These are phyloP conservation scores for Zygoascus biomembranicola DNA, from an alignment of 805 yeast species.

Conservation along the genomic window DNA sequence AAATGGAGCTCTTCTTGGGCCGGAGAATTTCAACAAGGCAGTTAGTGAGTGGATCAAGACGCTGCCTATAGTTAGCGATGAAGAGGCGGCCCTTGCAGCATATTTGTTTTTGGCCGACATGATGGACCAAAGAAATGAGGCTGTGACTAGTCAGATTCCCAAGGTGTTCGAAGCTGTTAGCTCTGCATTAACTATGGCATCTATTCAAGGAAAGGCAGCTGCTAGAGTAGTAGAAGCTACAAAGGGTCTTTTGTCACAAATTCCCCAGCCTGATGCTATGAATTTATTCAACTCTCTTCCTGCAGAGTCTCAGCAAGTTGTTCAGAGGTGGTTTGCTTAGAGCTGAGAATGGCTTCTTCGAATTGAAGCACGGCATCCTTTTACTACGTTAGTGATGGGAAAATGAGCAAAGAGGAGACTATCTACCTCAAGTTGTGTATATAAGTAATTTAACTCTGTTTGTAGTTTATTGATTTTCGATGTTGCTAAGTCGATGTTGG, in stretches of 20 bases:
- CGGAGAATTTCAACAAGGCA: conserved; percentile 45
- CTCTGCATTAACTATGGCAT: conserved; percentile 61
- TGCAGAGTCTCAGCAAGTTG: conserved; percentile 49
- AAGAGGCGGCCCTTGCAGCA: conserved; percentile 79
- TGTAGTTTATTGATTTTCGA: not conserved
- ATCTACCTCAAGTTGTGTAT: conserved; percentile 2
- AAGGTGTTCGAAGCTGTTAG: conserved; percentile 60
- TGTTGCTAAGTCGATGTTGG: not conserved
- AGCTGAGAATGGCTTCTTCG: not conserved
- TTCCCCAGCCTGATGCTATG: conserved; percentile 67
- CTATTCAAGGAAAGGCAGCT: conserved; percentile 67
- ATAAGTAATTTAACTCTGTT: conserved; percentile 1
- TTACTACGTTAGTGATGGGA: not conserved
- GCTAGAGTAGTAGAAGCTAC: conserved; percentile 53
- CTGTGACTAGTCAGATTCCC: conserved; percentile 46
- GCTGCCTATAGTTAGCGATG: conserved; percentile 76
- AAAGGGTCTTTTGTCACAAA: conserved; percentile 50
- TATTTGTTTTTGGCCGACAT: conserved; percentile 68
- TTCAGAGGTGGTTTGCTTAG: conserved; percentile 46
- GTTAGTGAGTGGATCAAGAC: conserved; percentile 71
- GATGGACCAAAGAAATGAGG: conserved; percentile 58
- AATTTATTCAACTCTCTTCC: conserved; percentile 54
- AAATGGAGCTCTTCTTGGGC: conserved; percentile 47
- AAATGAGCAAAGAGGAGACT: not conserved
- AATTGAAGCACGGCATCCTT: conserved; percentile 3